Evolutionary conservation across 23 red algal species (phyloP), one percentile per base, ranked within the genome.

Genomic region (Agarophyton chilense): DNA sequence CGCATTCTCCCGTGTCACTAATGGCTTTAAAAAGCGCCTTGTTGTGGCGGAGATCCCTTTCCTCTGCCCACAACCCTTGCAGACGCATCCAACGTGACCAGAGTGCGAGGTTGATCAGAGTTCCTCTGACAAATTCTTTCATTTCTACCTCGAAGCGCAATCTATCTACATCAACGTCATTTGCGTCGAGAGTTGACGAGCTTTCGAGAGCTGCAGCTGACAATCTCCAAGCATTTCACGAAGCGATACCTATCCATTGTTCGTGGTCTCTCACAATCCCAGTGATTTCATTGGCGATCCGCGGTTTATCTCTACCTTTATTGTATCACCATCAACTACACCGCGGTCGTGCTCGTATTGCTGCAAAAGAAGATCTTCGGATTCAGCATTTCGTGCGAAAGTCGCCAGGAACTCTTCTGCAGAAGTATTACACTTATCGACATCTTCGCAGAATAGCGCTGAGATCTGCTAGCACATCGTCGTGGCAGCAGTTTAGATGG

Each of bases 381-480:
- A 83, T 92, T 36, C 78, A 82, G 39, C 70, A 74, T 45, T 82
- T 83, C 18, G 77, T 92, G 40, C 89, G 89, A 13, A 53, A 39
- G 31, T 38, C 89, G 24, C 89, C 89, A 8, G 89, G 89, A 35
- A 74, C 77, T 3, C 60, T 92, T 57, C 41, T 77, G 24, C 89
- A 92, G 49, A 92, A 92, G 71, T 92, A 76, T 41, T 21, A 31
- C 17, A 74, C 89, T 51, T 92, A 76, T 58, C 89, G 89, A 22
- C 89, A 79, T 41, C 79, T 92, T 0, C 78, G 79, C 44, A 17
- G 18, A 44, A n/a, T 92, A 21, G 70, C 79, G 24, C 55, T 92
- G 65, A 63, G 78, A 22, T 83, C 89, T 14, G 89, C 79, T 12
- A 64, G 79, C 21, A 92, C 89, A 18, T 83, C 89, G 7, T 54